Conservation (phyloP, 2,329 filamentous ascomycete genomes). For the Aspergillus sojae region DNA sequence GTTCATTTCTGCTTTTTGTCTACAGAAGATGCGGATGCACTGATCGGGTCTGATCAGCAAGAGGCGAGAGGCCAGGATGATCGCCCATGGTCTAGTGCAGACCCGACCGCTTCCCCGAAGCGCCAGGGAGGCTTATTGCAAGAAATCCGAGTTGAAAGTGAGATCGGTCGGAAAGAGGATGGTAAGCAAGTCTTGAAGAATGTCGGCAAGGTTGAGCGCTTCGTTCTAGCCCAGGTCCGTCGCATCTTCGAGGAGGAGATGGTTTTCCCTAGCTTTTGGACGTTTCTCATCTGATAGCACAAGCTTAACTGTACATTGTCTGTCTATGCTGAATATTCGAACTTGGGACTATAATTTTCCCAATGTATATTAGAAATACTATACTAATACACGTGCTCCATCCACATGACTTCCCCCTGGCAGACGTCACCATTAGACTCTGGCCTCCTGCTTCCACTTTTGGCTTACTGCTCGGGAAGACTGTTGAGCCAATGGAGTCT, state of each 20-base stretch:
- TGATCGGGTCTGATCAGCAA: slow-evolving; percentile 58
- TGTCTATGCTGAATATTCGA: neutral
- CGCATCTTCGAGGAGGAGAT: slow-evolving; percentile 93
- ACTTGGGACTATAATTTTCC: neutral
- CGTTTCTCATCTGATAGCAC: slow-evolving; percentile 75
- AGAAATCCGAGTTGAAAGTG: slow-evolving; percentile 94
- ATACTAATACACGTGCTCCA: neutral
- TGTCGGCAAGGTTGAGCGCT: slow-evolving; percentile 96
- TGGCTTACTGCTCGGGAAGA: neutral
- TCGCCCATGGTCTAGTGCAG: slow-evolving; percentile 39
- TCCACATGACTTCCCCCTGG: neutral
- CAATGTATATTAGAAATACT: neutral
- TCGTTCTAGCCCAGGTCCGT: slow-evolving; percentile 93
- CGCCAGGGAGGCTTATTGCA: slow-evolving; percentile 77
- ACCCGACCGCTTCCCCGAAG: slow-evolving; percentile 31
- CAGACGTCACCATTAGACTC: neutral
- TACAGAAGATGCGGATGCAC: slow-evolving; percentile 82
- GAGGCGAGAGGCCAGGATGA: slow-evolving; percentile 32
- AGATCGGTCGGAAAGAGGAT: slow-evolving; percentile 89
- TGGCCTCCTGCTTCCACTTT: too few relatives aligned
- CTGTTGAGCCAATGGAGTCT: neutral
- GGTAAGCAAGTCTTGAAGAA: slow-evolving; percentile 97
- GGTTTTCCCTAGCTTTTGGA: slow-evolving; percentile 76
- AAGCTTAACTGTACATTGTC: neutral
- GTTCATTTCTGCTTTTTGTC: slow-evolving; percentile 94